Evolutionary conservation across 495 filamentous ascomycete genomes (phyloP).

Genomic region (Lasiosphaeriaceae sp.): DNA sequence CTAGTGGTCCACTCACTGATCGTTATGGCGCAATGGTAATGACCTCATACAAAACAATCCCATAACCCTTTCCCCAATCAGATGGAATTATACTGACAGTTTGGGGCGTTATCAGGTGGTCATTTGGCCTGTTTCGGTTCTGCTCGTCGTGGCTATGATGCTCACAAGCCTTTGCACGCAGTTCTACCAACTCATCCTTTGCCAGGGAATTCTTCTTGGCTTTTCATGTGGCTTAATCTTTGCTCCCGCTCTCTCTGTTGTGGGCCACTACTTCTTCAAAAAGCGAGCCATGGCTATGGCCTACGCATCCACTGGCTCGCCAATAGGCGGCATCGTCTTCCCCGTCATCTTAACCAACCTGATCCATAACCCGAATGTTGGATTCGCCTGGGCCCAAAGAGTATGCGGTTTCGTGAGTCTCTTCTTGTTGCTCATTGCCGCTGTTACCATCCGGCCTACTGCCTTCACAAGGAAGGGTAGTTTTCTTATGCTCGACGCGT

Average conservation of each 20-base stretch:
- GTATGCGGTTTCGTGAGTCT: conserved; percentile 55
- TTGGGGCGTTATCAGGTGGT: no score
- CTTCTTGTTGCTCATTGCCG: conserved; percentile 42
- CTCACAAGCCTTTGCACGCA: conserved; percentile 54
- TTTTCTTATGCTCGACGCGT: conserved; percentile 42
- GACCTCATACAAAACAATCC: no score
- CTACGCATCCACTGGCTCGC: conserved; percentile 51
- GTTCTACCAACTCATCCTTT: conserved; percentile 62
- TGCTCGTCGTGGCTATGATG: conserved; percentile 46
- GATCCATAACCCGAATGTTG: conserved; percentile 35
- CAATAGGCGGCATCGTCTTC: conserved; percentile 54
- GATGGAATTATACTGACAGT: no score
- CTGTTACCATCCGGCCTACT: conserved; percentile 38
- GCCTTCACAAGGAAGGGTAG: conserved; percentile 40
- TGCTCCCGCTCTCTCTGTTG: conserved; percentile 49
- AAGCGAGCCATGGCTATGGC: conserved; percentile 54
- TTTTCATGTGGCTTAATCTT: conserved; percentile 45
- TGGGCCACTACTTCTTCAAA: conserved; percentile 53
- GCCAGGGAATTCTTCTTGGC: conserved; percentile 56
- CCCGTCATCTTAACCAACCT: conserved; percentile 41
- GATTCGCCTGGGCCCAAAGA: conserved; percentile 60
- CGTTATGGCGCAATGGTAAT: no score
- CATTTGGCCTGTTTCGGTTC: no score
- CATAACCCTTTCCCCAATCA: no score
- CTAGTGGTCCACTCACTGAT: no score